Evolutionary conservation across 2,329 filamentous ascomycete species (phyloP).

Genomic region (Penicillium rolfsii): DNA sequence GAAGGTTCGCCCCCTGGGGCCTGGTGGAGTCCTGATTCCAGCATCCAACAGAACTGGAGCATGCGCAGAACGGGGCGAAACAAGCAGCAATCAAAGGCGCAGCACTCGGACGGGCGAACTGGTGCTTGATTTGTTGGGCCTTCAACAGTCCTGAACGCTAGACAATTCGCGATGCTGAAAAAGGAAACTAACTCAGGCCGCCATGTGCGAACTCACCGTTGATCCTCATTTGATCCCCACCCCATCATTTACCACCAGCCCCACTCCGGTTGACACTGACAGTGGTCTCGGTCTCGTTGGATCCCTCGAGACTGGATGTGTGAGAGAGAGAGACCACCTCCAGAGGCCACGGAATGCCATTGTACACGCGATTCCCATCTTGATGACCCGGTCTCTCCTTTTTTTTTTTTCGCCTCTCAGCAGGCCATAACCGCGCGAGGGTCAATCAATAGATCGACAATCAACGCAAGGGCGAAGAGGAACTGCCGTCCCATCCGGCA

Average conservation of each 20-base stretch:
- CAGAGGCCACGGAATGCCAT: too few species aligned
- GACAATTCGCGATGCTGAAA: neutral
- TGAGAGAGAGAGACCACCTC: too few species aligned
- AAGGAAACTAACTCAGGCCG: neutral
- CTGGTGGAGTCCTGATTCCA: conserved; percentile 5
- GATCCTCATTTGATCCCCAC: conserved; percentile 17
- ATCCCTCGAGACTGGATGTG: neutral
- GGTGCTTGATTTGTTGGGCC: neutral
- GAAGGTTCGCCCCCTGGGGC: neutral
- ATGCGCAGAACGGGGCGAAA: neutral
- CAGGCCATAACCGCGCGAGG: neutral
- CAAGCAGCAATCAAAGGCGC: conserved; percentile 1
- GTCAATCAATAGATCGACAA: conserved; percentile 6
- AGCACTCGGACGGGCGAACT: neutral
- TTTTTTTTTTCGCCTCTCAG: neutral
- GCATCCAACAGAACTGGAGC: neutral
- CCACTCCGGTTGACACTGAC: neutral
- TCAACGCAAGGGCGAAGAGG: conserved; percentile 4
- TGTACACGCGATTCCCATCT: neutral
- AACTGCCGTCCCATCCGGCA: neutral
- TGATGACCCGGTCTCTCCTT: neutral
- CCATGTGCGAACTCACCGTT: conserved; percentile 10
- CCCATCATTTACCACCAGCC: conserved; percentile 3
- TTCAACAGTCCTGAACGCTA: neutral
- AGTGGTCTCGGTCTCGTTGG: neutral